Conservation (phyloP, 352 stramenopile species). For the Globisporangium nunn region DNA sequence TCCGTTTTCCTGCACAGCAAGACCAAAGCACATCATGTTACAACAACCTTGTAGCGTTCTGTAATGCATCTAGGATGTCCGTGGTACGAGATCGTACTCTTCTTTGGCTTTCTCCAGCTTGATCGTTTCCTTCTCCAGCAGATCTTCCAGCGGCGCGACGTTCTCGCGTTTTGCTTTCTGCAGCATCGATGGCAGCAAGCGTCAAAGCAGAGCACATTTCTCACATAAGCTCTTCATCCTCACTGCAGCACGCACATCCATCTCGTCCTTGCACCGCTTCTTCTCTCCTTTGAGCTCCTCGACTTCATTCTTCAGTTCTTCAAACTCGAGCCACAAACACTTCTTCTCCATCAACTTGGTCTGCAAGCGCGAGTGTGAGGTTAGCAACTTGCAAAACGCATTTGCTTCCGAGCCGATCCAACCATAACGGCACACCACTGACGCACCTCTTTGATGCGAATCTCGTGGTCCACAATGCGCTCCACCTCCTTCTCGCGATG, state of each 20-base stretch:
- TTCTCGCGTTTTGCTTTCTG: slow-evolving; percentile 63
- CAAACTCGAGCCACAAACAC: slow-evolving; percentile 79
- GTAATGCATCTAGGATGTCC: too few species aligned
- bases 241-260: slow-evolving; percentile 31
- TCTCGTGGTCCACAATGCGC: slow-evolving; percentile 76
- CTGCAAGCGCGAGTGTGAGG: slow-evolving; percentile 15
- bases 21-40: not conserved
- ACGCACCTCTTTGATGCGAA: slow-evolving; percentile 62
- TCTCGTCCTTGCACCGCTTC: slow-evolving; percentile 52
- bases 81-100: slow-evolving; percentile 26
- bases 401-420: not conserved
- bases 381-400: not conserved
- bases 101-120: slow-evolving; percentile 51
- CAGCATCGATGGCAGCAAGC: not conserved
- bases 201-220: not conserved
- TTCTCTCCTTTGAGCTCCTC: slow-evolving; percentile 65
- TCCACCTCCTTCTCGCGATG: slow-evolving; percentile 83
- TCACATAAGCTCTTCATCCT: too few species aligned
- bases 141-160: slow-evolving; percentile 52
- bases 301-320: slow-evolving; percentile 64
- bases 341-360: slow-evolving; percentile 85
- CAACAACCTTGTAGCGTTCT: not conserved
- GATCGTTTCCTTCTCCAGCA: slow-evolving; percentile 64
- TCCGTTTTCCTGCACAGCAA: slow-evolving; percentile 32
- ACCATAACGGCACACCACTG: not conserved